Evolutionary conservation across 495 filamentous ascomycete genomes (phyloP).

Genomic region (Hypoxylon trugodes): DNA sequence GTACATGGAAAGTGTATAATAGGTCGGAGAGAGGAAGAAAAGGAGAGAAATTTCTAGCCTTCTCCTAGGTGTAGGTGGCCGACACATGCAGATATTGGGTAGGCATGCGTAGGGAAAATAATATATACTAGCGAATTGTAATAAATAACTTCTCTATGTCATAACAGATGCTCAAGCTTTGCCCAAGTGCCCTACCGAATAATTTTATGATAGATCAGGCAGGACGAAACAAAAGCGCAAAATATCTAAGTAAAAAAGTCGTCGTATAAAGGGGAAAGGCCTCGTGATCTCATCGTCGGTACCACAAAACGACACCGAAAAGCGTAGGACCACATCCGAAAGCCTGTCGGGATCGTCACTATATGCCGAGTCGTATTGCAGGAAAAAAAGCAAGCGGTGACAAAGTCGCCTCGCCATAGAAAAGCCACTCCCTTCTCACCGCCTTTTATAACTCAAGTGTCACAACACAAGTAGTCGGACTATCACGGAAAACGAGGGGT

Average conservation of each 20-base stretch:
- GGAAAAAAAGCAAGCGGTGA: conserved; percentile 29
- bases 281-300: conserved; percentile 2
- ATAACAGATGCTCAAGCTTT: no score
- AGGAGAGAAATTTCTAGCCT: no score
- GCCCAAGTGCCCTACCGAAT: no score
- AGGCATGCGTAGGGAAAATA: no score
- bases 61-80: no score
- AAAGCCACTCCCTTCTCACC: conserved; percentile 29
- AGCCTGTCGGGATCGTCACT: conserved; percentile 11
- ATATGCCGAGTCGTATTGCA: conserved; percentile 2
- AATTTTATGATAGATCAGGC: no score
- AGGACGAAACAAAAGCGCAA: not conserved
- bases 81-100: no score
- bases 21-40: no score
- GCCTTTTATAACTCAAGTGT: conserved; percentile 18
- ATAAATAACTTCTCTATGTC: no score
- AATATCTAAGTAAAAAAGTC: not conserved
- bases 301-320: conserved; percentile 10
- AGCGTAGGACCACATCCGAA: not conserved
- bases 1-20: no score
- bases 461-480: conserved; percentile 9
- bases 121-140: no score
- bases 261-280: not conserved
- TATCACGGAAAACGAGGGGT: not conserved
- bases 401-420: no score